Evolutionary conservation across 2,329 filamentous ascomycete species (phyloP), one percentile per base, ranked within the genome.

Genomic region (Cytospora piceae): DNA sequence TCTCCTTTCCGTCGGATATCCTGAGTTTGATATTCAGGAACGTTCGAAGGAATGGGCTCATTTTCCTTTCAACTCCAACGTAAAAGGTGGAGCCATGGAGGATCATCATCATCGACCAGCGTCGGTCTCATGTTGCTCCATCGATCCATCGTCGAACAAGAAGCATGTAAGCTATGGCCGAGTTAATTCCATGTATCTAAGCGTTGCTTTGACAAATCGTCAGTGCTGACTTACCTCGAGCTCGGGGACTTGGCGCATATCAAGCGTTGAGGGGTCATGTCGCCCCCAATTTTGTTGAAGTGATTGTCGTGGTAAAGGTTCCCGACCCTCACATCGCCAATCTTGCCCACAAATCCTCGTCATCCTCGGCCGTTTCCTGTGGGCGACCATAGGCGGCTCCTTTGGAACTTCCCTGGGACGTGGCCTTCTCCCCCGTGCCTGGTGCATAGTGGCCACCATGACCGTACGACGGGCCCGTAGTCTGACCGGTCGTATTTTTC

Each of bases 341-440:
- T 14, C 64, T 37, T 14, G 67, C 67, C 67, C 67, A 68, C 34
- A 55, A 64, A 20, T 64, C 61, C 29, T 68, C 64, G 27, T 68
- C 67, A 32, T 64, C 64, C 24, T 66, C 64, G 22, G 66, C 61
- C 12, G 64, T 29, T 39, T 68, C 64, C 24, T 63, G 46, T 32
- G 59, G 39, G 2, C 60, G 52, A 29, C 66, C 66, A 34, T 68
- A 68, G 14, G 59, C 46, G 11, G 63, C 63, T 14, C 66, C 66
- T n/a, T 63, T 66, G 31, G 66, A 56, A 46, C 58, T 63, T 9
- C 64, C 66, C 29, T 64, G 46, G 12, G 17, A 39, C 14, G 22
- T 32, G 39, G 37, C 39, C 37, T 61, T 58, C n/a, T 67, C 61
- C 24, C 46, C 27, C n/a, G 32, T 42, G 55, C 29, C 22, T 31